Base-by-base conservation (phyloP, 2,329 filamentous ascomycete species). In the Rosellinia necatrix region DNA sequence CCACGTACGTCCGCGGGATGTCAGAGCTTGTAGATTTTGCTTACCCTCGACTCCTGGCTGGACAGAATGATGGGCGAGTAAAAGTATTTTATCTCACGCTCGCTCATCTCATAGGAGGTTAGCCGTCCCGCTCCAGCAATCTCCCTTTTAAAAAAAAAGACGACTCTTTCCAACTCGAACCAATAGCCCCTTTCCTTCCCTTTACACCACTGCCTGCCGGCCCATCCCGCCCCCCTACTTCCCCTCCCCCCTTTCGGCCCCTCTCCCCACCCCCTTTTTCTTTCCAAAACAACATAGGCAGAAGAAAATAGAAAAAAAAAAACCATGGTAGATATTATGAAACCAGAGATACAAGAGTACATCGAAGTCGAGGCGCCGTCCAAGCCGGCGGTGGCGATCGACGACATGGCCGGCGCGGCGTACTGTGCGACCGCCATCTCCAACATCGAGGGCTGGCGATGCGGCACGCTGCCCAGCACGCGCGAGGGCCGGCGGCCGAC, bases 341-440 rank as follows among this genome's bases (percentile, higher is more conserved):
- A 49, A 30, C 15, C 49, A 15, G 38, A 30, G n/a, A 49, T 47
- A 29, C 29, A 40, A 13, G 43, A 56, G 12, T 10, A 40, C 15
- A 34, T 38, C 24, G 52, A 49, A n/a, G n/a, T n/a, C 9, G 35
- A 17, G 17, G 47, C 40, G 17, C 9, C 13, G 29, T 34, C 29
- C 6, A 47, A 42, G 32, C 25, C 51, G 5, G 8, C 37, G 8
- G 1, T n/a, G n/a, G n/a, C n/a, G n/a, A n/a, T n/a, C n/a, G n/a
- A 13, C 10, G 50, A 25, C 21, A 21, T 6, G 24, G 58, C 51
- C 52, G 64, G 62, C 4, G 54, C 63, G 17, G 56, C 51, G 12
- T 66, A 64, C 34, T 68, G 66, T 37, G 63, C 61, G 13, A 63
- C 60, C 21, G 50, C 59, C 40, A 58, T 68, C 44, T 42, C 66